Conservation (phyloP, 305 asterid species). For the Fraxinus floribunda region DNA sequence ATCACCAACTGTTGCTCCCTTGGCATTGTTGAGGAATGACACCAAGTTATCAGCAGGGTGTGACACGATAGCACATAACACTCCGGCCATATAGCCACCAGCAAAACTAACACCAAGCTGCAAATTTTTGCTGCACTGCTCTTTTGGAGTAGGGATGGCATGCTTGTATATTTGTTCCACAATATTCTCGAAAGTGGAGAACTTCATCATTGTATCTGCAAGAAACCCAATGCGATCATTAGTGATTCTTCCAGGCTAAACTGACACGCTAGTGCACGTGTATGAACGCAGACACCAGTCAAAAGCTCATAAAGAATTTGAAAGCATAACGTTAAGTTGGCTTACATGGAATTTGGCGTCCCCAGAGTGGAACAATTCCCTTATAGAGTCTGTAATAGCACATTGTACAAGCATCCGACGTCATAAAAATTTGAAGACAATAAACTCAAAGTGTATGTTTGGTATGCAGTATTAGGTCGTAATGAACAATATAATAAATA, state of each 20-base stretch:
- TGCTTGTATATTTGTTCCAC: constrained; percentile 71
- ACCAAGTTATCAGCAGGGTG: constrained; percentile 95
- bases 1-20: constrained; percentile 81
- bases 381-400: constrained; percentile 61
- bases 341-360: constrained; percentile 96
- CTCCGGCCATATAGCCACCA: constrained; percentile 81
- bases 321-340: neutral
- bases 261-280: neutral
- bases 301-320: neutral
- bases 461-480: neutral
- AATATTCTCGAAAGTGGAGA: constrained; percentile 76
- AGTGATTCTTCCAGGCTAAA: neutral
- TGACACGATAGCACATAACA: constrained; percentile 72
- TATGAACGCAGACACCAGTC: neutral
- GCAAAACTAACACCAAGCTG: constrained; percentile 89
- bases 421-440: neutral
- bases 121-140: constrained; percentile 61
- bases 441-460: neutral
- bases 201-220: constrained; percentile 96
- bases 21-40: constrained; percentile 86
- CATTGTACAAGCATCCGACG: too few relatives aligned
- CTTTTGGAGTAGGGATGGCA: constrained; percentile 73
- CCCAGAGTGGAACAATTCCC: constrained; percentile 93
- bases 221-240: neutral
- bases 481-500: neutral